Evolutionary conservation across 805 yeast species (phyloP), one percentile per base, ranked within the genome.

Genomic region (Grigorovia humatica): DNA sequence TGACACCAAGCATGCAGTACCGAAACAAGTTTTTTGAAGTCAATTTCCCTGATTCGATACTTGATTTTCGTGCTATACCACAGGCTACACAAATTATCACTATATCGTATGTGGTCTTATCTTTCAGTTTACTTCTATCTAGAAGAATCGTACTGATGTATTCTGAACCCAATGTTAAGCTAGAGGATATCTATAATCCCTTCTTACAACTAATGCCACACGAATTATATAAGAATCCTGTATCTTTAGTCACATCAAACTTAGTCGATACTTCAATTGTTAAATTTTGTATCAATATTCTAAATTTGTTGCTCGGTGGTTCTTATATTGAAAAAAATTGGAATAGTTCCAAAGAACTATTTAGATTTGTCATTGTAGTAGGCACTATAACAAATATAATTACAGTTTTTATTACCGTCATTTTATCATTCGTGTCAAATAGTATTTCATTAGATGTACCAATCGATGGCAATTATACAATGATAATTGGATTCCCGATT

Each of bases 281-380:
- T 57, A 71, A 76, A 43, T 76, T 77, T 53, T 4, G 76, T 15
- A 50, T 76, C 4, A 79, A 81, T 29, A 55, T 79, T 46, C 62
- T 71, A 48, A 79, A 78, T 58, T 67, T 82, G 40, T 53, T 78
- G 12, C 59, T 83, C n/a, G 75, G 84, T 40, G 88, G 87, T 4
- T 71, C 77, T 49, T 84, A 80, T 67, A 74, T 83, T 56, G 90
- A 84, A 60, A 74, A 75, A 54, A 73, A 77, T 43, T 84, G 90
- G 89, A 79, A 83, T 4, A 59, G 78, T 30, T 54, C 66, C 1
- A 68, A 61, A 45, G 85, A 80, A 56, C 68, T 79, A 54, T 58
- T 74, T 13, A 72, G 71, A 55, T 83, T 80, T 61, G 62, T 77
- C 8, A 46, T 73, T 8, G 62, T 75, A 4, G 66, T 77, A 27